phyloP scores from a whole-genome alignment of 495 filamentous ascomycete species.

The Oidiodendron maius region DNA sequence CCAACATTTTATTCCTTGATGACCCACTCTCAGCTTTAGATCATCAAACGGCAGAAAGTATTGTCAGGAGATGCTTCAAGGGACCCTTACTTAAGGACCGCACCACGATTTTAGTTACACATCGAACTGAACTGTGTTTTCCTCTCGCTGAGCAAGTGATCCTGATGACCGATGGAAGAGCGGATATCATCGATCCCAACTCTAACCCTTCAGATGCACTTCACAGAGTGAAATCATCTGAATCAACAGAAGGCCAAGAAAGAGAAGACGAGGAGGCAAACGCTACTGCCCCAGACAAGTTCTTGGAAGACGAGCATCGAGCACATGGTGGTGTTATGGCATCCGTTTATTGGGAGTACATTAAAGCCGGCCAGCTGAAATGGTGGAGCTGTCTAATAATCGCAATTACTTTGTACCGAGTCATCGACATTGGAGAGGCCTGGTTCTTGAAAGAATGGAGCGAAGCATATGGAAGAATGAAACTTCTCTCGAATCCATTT shows the following conservation, averaged over 20 bases:
- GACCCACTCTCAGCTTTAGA: slow-evolving; percentile 33
- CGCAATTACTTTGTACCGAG: slow-evolving; percentile 52
- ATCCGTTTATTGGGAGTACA: slow-evolving; percentile 75
- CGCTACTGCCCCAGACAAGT: slow-evolving; percentile 60
- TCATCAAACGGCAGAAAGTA: slow-evolving; percentile 69
- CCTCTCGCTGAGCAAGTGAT: slow-evolving; percentile 62
- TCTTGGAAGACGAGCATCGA: slow-evolving; percentile 75
- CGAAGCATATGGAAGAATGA: slow-evolving; percentile 53
- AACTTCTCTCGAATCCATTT: slow-evolving; percentile 33
- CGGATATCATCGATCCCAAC: slow-evolving; percentile 37
- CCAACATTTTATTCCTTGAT: slow-evolving; percentile 30
- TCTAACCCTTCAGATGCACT: slow-evolving; percentile 15
- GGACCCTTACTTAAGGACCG: slow-evolving; percentile 58
- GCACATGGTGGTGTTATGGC: slow-evolving; percentile 69
- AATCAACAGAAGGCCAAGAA: slow-evolving; percentile 29
- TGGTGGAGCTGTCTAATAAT: slow-evolving; percentile 63
- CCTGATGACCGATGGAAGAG: slow-evolving; percentile 53
- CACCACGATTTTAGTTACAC: slow-evolving; percentile 68
- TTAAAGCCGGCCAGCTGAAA: slow-evolving; percentile 64
- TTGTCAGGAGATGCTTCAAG: slow-evolving; percentile 61
- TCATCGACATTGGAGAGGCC: slow-evolving; percentile 52
- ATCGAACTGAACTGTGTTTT: slow-evolving; percentile 64
- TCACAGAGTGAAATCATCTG: slow-evolving; percentile 21
- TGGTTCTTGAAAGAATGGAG: slow-evolving; percentile 88
- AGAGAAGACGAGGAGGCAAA: slow-evolving; percentile 42